Conservation (phyloP, 2,329 filamentous ascomycete genomes). For the Periglandula ipomoeae region DNA sequence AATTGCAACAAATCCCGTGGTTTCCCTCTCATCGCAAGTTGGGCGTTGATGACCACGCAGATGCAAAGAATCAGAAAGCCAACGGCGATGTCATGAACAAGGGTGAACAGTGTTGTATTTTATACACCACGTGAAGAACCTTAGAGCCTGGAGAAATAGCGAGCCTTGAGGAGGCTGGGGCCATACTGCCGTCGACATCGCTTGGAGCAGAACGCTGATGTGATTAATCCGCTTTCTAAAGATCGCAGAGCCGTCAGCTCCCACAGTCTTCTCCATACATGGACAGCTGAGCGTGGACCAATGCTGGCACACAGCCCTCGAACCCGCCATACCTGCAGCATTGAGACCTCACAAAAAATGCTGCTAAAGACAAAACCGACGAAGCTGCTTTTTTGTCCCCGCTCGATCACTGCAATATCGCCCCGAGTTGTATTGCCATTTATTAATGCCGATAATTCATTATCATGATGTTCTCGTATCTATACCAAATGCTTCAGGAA, state of each 20-base stretch:
- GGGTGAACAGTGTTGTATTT: no score
- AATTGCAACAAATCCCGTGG: background rate
- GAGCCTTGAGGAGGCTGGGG: no score
- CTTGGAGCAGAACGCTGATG: background rate
- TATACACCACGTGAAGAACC: no score
- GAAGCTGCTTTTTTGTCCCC: background rate
- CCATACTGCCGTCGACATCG: no score
- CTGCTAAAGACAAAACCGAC: background rate
- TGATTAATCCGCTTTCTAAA: background rate
- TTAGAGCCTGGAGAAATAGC: background rate
- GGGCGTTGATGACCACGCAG: background rate
- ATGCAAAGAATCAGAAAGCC: background rate
- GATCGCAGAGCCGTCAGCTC: background rate
- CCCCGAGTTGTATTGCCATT: background rate
- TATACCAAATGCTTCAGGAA: slow-evolving; percentile 8
- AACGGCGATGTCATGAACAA: no score
- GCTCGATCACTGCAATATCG: background rate
- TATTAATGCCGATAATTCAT: slow-evolving; percentile 14
- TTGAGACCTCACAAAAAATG: background rate
- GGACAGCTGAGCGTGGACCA: background rate
- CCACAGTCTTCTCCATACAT: background rate
- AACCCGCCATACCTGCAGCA: background rate
- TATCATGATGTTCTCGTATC: slow-evolving; percentile 17
- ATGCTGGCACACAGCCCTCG: background rate
- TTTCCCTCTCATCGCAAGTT: background rate